Evolutionary conservation across 108 stramenopile genomes (phyloP), one percentile per base, ranked within the genome.

Genomic region (Stephanodiscus minutulus): DNA sequence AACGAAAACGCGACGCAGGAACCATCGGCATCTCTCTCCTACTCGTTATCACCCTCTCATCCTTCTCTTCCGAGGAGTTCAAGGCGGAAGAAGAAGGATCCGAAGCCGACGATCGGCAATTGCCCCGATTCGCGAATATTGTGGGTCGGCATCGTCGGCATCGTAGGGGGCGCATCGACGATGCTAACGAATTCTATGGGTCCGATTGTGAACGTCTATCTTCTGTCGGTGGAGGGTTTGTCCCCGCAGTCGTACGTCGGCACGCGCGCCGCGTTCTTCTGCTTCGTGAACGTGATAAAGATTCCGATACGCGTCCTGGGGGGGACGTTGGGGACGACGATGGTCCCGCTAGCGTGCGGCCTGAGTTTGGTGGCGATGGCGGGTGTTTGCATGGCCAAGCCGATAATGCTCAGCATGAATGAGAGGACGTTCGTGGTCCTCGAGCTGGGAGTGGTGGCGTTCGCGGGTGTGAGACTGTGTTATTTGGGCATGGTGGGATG

Each of bases 101-200:
- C n/a, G n/a, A n/a, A n/a, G n/a, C n/a, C n/a, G n/a, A n/a, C n/a
- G n/a, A n/a, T n/a, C n/a, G n/a, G 39, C 5, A 21, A 18, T 24
- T 36, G 13, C 17, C 29, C 9, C 8, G 29, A 61, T 4, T 54
- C 61, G 20, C 63, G 22, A 75, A 56, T 82, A 8, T 22, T 62
- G n/a, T 82, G 81, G 81, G 81, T 77, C 10, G 65, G 64, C 58
- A 41, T 70, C 12, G 84, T 85, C 43, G 84, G 84, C 6, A 48
- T 82, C 21, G 54, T 85, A 9, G 84, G 84, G 13, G 83, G 83
- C 9, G 46, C 64, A 44, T 79, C 85, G 17, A 85, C 82, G 6
- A 85, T 85, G 85, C 56, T 85, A 18, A 85, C 79, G 22, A 85
- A 85, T 61, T 50, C 66, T 52, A 85, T 85, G 85, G 85, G 85